Conservation (phyloP, 2,329 filamentous ascomycete genomes). For the Hypoxylon sp. region DNA sequence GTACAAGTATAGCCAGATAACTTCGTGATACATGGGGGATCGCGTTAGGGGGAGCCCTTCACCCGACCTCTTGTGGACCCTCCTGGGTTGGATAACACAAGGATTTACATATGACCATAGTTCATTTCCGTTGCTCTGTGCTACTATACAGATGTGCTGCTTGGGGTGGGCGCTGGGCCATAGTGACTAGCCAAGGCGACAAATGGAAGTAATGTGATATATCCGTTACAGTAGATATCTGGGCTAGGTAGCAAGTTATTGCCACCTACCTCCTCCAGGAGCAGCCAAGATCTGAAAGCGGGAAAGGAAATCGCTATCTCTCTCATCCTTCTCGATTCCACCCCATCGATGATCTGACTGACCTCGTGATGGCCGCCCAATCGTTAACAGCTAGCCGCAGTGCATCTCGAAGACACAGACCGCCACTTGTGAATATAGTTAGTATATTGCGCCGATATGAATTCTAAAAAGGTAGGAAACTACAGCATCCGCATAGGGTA, state of each 20-base stretch:
- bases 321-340: background rate
- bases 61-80: constrained; percentile 8
- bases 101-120: background rate
- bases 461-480: background rate
- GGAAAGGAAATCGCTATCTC: background rate
- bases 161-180: background rate
- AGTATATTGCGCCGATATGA: background rate
- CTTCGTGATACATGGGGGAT: constrained; percentile 10
- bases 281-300: background rate
- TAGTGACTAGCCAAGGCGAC: background rate
- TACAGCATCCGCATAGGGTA: background rate
- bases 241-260: background rate
- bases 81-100: constrained; percentile 6
- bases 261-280: too few species aligned
- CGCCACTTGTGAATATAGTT: constrained; percentile 3
- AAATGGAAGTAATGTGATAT: too few species aligned
- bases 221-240: too few species aligned
- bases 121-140: constrained; percentile 6
- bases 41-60: constrained; percentile 1
- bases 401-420: background rate
- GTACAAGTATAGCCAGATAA: constrained; percentile 12
- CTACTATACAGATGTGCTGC: background rate
- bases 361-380: too few species aligned
- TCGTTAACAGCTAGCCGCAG: too few species aligned
- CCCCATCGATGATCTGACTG: background rate